Evolutionary conservation across 306 rosid genomes (phyloP), one percentile per base, ranked within the genome.

Genomic region (Spatholobus suberectus): DNA sequence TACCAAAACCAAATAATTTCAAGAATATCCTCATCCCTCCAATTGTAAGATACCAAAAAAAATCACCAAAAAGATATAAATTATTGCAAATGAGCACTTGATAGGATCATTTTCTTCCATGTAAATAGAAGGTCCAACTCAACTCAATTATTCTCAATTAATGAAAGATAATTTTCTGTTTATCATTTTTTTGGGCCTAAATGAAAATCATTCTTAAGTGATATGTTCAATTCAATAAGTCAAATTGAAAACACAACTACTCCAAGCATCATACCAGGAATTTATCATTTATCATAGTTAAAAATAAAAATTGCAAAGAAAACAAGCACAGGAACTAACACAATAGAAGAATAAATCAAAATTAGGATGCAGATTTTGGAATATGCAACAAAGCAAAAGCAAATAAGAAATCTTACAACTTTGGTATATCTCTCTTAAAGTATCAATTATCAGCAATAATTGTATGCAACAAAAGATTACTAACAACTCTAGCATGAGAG

Each of bases 191-290:
- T 47, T 32, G 9, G 40, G 52, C 35, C 51, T 55, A 35, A 74
- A 54, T 54, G 27, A 54, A 54, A 20, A 55, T 55, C 20, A 35
- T 21, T 55, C 4, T 5, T 2, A 51, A 32, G 26, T 34, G 32
- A 54, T 54, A 35, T 74, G 63, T 51, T 32, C 46, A 73, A 71
- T 73, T 44, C 18, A 73, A 49, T 24, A 65, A 3, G 2, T 59
- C 52, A 67, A 52, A 67, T 15, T 27, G n/a, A n/a, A 58, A 69
- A 69, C 32, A 43, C 15, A 37, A 55, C 15, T 52, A 5, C n/a
- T 52, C 52, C 76, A 55, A 70, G 78, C 78, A 70, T 24, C 26
- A 20, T 80, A 32, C 65, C 43, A 59, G 41, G 76, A 80, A 70
- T 63, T 71, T 71, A 43, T 58, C 47, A 70, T 63, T 71, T 71